Conservation (phyloP, 345 rosid species). For the Camelina hispida region DNA sequence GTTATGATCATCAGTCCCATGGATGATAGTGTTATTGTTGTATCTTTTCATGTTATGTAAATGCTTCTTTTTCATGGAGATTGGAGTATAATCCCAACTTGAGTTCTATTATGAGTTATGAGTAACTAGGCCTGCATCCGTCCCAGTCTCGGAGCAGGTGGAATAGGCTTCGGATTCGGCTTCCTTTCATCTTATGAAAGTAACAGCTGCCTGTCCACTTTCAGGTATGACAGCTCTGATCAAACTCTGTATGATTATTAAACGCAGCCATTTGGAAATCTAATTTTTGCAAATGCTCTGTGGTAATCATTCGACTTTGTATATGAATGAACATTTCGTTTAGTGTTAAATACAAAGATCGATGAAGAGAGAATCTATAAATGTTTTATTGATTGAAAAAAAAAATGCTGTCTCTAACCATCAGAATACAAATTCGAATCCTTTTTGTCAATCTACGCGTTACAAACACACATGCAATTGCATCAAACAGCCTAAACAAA, state of each 20-base stretch:
- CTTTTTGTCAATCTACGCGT: too few species aligned
- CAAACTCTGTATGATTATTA: not conserved
- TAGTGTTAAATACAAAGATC: not conserved
- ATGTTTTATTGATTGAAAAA: not conserved
- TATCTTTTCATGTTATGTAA: slow-evolving; percentile 22
- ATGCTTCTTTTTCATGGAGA: not conserved
- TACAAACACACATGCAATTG: too few species aligned
- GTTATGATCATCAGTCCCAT: not conserved
- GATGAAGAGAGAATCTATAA: not conserved
- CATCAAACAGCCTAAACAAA: too few species aligned
- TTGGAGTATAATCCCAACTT: not conserved
- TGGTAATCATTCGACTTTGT: not conserved
- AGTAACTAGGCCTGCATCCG: slow-evolving; percentile 65
- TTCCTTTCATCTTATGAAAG: slow-evolving; percentile 47
- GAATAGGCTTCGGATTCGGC: slow-evolving; percentile 70
- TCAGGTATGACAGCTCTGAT: slow-evolving; percentile 16
- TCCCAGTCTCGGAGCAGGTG: slow-evolving; percentile 58
- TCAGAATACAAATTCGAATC: too few species aligned
- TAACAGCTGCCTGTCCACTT: not conserved
- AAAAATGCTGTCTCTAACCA: not conserved
- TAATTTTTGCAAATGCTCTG: not conserved
- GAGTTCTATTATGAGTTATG: not conserved
- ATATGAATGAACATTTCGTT: not conserved
- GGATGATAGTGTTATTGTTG: not conserved
- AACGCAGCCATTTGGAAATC: not conserved